Conservation (phyloP, 1,284 basidiomycete species). For the Ceratobasidium sp. region DNA sequence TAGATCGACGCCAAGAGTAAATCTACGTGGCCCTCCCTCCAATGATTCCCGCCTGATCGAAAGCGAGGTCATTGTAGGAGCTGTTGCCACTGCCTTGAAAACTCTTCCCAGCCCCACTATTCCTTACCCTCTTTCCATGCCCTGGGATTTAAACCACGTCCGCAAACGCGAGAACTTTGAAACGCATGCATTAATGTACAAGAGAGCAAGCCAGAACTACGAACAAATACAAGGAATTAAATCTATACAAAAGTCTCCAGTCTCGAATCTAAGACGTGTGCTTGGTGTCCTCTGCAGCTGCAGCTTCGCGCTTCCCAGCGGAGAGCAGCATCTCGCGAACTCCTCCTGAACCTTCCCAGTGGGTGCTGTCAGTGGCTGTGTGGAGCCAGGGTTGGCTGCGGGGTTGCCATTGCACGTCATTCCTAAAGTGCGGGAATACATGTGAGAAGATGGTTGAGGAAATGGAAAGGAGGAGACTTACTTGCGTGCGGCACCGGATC, state of each 20-base stretch:
- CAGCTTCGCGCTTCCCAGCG: constrained; percentile 32
- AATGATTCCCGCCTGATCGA: too few relatives aligned
- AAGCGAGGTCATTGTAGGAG: too few relatives aligned
- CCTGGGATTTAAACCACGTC: too few relatives aligned
- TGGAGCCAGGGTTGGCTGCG: constrained; percentile 40
- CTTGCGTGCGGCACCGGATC: constrained; percentile 20
- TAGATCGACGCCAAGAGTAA: too few relatives aligned
- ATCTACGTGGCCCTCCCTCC: too few relatives aligned
- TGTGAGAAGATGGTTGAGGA: not conserved
- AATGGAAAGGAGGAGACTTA: not conserved
- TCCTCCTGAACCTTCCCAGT: constrained; percentile 35
- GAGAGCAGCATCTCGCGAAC: constrained; percentile 38
- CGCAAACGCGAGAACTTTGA: too few relatives aligned
- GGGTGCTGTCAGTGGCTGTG: constrained; percentile 32
- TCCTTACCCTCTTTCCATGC: too few relatives aligned
- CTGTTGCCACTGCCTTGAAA: too few relatives aligned
- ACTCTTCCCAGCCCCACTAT: too few relatives aligned
- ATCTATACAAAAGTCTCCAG: constrained; percentile 17
- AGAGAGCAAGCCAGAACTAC: not conserved
- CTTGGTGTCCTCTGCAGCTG: constrained; percentile 6
- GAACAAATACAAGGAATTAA: not conserved
- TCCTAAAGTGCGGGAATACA: not conserved
- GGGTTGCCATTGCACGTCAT: constrained; percentile 43
- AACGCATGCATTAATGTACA: too few relatives aligned
- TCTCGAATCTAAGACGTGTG: constrained; percentile 6